Percentiles rank a stretch among this genome's conserved stretches.
These are phyloP conservation scores for Globisporangium uncinulatum DNA, from an alignment of 352 stramenopile genomes.

Conservation along the genomic window DNA sequence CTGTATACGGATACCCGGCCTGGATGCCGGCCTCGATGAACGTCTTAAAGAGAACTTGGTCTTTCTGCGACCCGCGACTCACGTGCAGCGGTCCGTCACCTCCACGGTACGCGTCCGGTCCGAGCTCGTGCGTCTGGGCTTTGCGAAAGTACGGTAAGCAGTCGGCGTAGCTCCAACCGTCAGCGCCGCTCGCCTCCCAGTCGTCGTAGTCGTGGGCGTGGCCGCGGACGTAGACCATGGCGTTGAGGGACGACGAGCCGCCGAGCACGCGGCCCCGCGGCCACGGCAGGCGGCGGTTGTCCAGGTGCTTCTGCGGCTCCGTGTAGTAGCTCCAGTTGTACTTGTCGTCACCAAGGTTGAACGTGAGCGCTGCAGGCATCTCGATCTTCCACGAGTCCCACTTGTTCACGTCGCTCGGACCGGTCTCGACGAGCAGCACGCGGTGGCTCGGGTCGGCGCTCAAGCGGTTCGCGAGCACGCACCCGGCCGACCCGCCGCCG, in stretches of 20 bases:
- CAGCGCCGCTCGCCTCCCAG: slow-evolving; percentile 66
- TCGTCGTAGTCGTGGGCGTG: slow-evolving; percentile 87
- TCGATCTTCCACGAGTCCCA: slow-evolving; percentile 91
- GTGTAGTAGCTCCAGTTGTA: slow-evolving; percentile 90
- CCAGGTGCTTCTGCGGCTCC: slow-evolving; percentile 77
- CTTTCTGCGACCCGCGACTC: slow-evolving; percentile 68
- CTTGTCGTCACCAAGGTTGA: slow-evolving; percentile 74
- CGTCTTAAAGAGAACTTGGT: slow-evolving; percentile 84
- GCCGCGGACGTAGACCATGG: slow-evolving; percentile 89
- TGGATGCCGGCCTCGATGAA: slow-evolving; percentile 86
- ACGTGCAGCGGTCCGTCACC: slow-evolving; percentile 79
- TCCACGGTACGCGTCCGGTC: slow-evolving; percentile 73
- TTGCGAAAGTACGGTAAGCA: slow-evolving; percentile 88
- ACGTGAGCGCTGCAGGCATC: slow-evolving; percentile 85
- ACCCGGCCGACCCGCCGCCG: slow-evolving; percentile 86
- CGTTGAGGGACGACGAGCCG: slow-evolving; percentile 86
- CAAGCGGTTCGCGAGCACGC: slow-evolving; percentile 88
- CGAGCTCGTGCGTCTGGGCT: slow-evolving; percentile 74
- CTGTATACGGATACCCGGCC: slow-evolving; percentile 81
- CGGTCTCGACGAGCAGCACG: slow-evolving; percentile 90
- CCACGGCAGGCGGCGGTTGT: slow-evolving; percentile 77
- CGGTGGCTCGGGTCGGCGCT: slow-evolving; percentile 74
- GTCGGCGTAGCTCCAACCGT: slow-evolving; percentile 84
- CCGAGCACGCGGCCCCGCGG: slow-evolving; percentile 84
- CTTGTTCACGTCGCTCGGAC: slow-evolving; percentile 68